Evolutionary conservation across 164 flowering plant genomes (phyloP).

Genomic region (Paratinospora sagittata): DNA sequence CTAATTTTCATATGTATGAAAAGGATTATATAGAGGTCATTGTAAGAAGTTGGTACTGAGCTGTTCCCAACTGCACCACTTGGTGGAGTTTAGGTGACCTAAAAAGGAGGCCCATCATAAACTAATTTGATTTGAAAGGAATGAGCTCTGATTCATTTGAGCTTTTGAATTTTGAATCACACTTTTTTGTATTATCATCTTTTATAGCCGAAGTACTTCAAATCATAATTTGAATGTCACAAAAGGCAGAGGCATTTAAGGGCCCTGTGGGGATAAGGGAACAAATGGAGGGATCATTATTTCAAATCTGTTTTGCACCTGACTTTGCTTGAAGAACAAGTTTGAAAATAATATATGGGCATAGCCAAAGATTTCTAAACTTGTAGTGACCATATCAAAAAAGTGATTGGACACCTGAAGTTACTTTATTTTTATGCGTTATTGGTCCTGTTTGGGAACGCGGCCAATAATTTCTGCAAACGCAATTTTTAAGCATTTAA

Average conservation of each 20-base stretch:
- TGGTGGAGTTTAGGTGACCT: background rate
- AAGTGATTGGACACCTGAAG: background rate
- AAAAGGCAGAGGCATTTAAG: background rate
- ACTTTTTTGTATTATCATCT: background rate
- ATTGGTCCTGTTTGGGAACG: too few relatives aligned
- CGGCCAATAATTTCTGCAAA: too few relatives aligned
- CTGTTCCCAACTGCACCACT: constrained; percentile 8
- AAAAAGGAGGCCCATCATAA: background rate
- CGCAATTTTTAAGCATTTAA: too few relatives aligned
- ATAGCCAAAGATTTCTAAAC: background rate
- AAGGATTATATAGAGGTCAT: background rate
- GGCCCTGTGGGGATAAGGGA: background rate
- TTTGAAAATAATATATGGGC: background rate
- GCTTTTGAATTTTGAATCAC: background rate
- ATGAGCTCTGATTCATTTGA: background rate
- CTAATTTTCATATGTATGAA: background rate
- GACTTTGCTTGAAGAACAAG: constrained; percentile 8
- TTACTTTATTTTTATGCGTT: background rate
- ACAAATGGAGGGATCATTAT: constrained; percentile 8
- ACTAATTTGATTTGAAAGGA: background rate
- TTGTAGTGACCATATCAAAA: too few relatives aligned
- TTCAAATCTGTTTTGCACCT: background rate
- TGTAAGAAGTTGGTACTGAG: background rate
- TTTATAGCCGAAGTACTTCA: background rate
- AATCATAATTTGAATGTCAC: background rate